Percentiles rank a stretch among this genome's conserved stretches.
phyloP scores from a whole-genome alignment of 1,139 yeast genomes.

The Suhomyces coccinellae region DNA sequence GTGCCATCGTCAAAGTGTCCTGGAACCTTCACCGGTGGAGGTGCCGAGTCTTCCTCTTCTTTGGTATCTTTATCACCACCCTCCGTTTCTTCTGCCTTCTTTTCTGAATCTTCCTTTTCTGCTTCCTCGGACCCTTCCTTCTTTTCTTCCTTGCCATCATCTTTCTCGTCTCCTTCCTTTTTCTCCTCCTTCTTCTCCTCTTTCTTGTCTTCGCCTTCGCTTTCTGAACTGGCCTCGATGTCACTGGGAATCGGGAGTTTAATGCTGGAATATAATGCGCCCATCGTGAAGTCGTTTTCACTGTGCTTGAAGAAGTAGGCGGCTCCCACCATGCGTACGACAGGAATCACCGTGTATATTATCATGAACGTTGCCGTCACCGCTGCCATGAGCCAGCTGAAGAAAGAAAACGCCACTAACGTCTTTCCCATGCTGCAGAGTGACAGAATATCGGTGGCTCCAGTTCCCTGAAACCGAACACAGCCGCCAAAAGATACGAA shows the following conservation, averaged over 20 bases:
- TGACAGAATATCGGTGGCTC: not conserved
- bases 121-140: not conserved
- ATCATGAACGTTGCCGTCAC: conserved; percentile 9
- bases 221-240: conserved; percentile 2
- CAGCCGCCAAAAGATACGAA: conserved; percentile 13
- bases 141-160: not conserved
- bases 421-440: conserved; percentile 25
- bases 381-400: conserved; percentile 25
- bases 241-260: conserved; percentile 8
- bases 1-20: conserved; percentile 9
- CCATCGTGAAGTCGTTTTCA: conserved; percentile 12
- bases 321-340: conserved; percentile 7
- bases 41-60: not conserved
- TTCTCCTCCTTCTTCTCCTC: not conserved
- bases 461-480: conserved; percentile 4
- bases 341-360: conserved; percentile 10
- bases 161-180: not conserved
- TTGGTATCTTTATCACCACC: not conserved
- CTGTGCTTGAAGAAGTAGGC: conserved; percentile 7
- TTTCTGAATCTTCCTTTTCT: not conserved
- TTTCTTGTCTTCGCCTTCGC: conserved; percentile 1
- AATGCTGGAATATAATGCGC: conserved; percentile 12
- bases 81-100: not conserved
- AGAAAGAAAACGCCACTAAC: conserved; percentile 31
- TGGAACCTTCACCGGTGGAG: conserved; percentile 4